Conservation (phyloP, 495 filamentous ascomycete species). For the Astrothelium macrocarpum region DNA sequence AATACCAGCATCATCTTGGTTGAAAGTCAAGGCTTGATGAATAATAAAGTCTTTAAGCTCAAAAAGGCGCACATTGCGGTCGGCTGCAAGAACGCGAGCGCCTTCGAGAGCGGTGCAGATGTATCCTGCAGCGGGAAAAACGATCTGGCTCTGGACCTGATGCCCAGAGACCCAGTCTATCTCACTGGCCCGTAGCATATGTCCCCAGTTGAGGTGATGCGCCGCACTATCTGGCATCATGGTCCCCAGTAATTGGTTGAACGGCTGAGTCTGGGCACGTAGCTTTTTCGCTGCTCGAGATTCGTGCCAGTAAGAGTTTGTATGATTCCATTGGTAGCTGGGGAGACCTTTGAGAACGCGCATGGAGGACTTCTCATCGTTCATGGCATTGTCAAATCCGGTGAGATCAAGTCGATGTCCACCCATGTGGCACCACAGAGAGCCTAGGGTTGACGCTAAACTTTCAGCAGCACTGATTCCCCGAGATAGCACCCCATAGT, state of each 20-base stretch:
- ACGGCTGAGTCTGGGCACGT: neutral
- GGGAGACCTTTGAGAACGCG: conserved; percentile 4
- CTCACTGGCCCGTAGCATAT: conserved; percentile 15
- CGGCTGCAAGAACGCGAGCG: neutral
- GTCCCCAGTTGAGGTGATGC: neutral
- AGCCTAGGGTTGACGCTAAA: neutral
- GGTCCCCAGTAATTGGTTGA: neutral
- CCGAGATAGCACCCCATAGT: neutral
- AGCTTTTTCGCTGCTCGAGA: neutral
- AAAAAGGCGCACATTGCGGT: neutral
- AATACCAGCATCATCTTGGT: neutral
- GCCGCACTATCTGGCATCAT: neutral
- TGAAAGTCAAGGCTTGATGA: neutral
- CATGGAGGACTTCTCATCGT: neutral
- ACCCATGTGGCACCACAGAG: neutral
- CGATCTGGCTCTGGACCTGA: conserved; percentile 29
- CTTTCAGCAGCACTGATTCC: neutral
- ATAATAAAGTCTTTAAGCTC: neutral
- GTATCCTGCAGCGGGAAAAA: conserved; percentile 17
- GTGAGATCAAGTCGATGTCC: neutral
- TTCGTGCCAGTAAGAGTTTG: neutral
- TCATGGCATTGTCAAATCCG: neutral
- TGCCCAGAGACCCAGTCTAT: conserved; percentile 38
- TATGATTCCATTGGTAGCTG: conserved; percentile 8
- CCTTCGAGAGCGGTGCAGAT: conserved; percentile 15